Evolutionary conservation across 495 filamentous ascomycete species (phyloP), one percentile per base, ranked within the genome.

Genomic region (Daldinia concentrica): DNA sequence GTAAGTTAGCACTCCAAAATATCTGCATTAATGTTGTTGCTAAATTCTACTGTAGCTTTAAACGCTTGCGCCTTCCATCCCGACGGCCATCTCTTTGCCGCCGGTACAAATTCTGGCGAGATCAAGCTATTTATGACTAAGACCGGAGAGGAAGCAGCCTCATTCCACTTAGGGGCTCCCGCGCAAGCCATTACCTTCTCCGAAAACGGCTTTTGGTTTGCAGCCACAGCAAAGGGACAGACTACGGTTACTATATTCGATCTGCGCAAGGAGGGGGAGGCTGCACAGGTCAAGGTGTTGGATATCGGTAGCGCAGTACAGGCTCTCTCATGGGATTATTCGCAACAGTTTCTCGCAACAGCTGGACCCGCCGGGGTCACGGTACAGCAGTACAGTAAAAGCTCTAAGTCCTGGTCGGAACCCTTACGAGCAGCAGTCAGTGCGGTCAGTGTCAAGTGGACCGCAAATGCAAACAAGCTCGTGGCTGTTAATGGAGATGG

Each of bases 181-280:
- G 86, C 97, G 30, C 87, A 90, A 72, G 86, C 87, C 30, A 80
- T 99, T 6, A 83, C 88, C 70, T 99, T 99, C 82, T 98, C 94
- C 0, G 96, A 99, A 79, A 99, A 98, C 68, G 95, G 95, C n/a
- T 95, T 90, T 66, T 98, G 93, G 91, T 88, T 99, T 69, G 95
- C 96, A 9, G 88, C 92, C 1, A 88, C 89, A 15, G 86, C 87
- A 24, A 88, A 90, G 72, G 89, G 89, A 22, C 90, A 91, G 54
- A 91, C 89, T 7, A 90, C 84, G 17, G 89, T 97, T 58, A 89
- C 90, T 7, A 89, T 99, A 66, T 98, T 94, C 85, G 94, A 98
- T 80, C 85, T 99, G 43, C 91, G 95, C 63, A 97, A 93, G 79
- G 86, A 89, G 62, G 88, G 95, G 34, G 92, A 90, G 70, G 88